phyloP scores from a whole-genome alignment of 192 early-diverging fungal genomes.

The Kickxella alabastrina region DNA sequence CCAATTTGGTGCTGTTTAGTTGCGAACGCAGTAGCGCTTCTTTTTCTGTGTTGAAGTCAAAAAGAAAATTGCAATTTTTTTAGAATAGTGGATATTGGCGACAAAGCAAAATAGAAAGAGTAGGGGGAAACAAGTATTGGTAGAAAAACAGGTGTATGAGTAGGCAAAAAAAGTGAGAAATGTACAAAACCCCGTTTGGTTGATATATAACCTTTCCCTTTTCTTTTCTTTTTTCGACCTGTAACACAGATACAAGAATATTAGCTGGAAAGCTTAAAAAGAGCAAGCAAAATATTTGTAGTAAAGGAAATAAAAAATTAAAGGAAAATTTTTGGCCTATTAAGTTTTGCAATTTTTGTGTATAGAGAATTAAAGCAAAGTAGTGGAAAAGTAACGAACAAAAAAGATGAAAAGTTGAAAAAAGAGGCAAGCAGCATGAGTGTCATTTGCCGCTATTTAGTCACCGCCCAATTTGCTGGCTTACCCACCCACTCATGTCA shows the following conservation, averaged over 20 bases:
- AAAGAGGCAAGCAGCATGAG: not conserved
- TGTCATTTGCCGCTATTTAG: too few species aligned
- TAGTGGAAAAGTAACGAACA: slow-evolving; percentile 6
- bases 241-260: not conserved
- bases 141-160: not conserved
- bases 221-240: not conserved
- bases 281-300: not conserved
- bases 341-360: too few species aligned
- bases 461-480: too few species aligned
- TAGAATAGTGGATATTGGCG: not conserved
- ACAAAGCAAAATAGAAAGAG: not conserved
- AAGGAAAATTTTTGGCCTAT: too few species aligned
- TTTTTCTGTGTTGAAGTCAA: too few species aligned
- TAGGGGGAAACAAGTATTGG: not conserved
- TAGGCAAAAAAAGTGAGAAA: not conserved
- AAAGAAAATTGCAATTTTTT: not conserved
- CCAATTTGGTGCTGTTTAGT: too few species aligned
- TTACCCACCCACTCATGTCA: too few species aligned
- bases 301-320: not conserved
- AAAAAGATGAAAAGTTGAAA: slow-evolving; percentile 4
- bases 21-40: too few species aligned
- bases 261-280: too few species aligned
- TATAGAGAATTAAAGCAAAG: too few species aligned
- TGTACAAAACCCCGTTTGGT: not conserved
- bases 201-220: not conserved